Conservation (phyloP, 208 protist species). For the Leishmania gerbilli region DNA sequence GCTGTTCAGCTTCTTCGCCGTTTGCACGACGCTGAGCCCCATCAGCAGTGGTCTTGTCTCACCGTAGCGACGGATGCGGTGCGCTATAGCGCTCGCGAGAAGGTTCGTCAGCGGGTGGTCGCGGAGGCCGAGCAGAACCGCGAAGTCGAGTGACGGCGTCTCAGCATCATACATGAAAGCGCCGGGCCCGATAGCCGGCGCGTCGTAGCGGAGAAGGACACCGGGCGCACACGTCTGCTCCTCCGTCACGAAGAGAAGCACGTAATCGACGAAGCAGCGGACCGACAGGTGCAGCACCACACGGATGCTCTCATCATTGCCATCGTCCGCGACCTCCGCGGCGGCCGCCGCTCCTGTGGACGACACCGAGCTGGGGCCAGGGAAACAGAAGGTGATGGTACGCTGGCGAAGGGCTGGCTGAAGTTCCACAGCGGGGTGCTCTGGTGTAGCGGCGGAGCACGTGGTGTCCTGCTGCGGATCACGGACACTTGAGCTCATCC, state of each 20-base stretch:
- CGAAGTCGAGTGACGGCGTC: conserved; percentile 46
- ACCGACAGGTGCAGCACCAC: conserved; percentile 51
- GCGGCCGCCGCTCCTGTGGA: background rate
- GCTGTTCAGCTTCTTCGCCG: conserved; percentile 42
- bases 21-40: conserved; percentile 64
- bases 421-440: conserved; percentile 12
- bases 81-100: conserved; percentile 54
- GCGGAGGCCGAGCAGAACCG: conserved; percentile 69
- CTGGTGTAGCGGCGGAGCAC: background rate
- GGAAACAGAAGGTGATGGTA: conserved; percentile 19
- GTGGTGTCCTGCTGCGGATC: background rate
- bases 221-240: conserved; percentile 66
- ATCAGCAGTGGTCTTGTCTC: conserved; percentile 61
- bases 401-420: conserved; percentile 26
- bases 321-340: background rate
- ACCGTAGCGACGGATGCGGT: conserved; percentile 46
- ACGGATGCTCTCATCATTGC: background rate
- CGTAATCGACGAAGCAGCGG: conserved; percentile 66
- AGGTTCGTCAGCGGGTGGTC: conserved; percentile 84
- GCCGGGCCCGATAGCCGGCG: conserved; percentile 13
- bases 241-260: conserved; percentile 78
- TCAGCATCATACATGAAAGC: conserved; percentile 41
- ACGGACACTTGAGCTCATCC: background rate
- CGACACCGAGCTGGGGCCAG: background rate
- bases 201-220: conserved; percentile 62